Base-by-base conservation (phyloP, 2,329 filamentous ascomycete genomes). In the Arthrobotrys pseudoclavata region DNA sequence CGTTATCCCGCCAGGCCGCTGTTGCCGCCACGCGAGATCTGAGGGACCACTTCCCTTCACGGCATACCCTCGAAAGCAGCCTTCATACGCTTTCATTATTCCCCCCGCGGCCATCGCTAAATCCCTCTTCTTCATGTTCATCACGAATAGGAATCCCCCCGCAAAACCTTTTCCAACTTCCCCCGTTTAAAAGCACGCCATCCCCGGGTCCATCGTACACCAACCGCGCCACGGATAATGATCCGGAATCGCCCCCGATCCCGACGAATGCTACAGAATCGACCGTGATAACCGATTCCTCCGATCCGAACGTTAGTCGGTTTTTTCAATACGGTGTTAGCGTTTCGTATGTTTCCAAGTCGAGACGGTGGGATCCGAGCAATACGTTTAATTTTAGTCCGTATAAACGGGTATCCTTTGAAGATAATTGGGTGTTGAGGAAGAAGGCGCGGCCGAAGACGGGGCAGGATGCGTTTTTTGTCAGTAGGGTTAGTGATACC, bases 391-490 rank as follows among this genome's bases (percentile, higher is more conserved):
- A 91, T 82, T 94, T 93, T 85, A 89, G 91, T 82, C 80, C 81
- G 82, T 86, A 89, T 83, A 86, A 89, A 81, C 86, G 86, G 62
- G 89, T 88, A 79, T 87, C 87, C 77, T 86, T 85, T 76, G 86
- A 86, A 62, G 85, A 85, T 80, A 84, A 87, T 80, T 78, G 75
- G 75, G 53, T n/a, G 29, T 4, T 62, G 45, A 86, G 88, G 82
- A 89, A 89, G 83, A 86, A 85, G 80, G 87, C 86, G 79, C 89
- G 92, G 24, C 92, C 91, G 61, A 91, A 89, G 74, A 96, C 92
- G 62, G 96, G 96, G 15, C 94, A 99, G 84, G 96, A 99, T 87
- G 93, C 96, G 72, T 98, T 97, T 86, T 99, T 99, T 84, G 91
- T 96, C 81, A 89, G 91, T 82, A 89, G 90, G 24, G 86, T 97